Base-by-base conservation (phyloP, 305 asterid genomes). In the Fraxinus sp. region DNA sequence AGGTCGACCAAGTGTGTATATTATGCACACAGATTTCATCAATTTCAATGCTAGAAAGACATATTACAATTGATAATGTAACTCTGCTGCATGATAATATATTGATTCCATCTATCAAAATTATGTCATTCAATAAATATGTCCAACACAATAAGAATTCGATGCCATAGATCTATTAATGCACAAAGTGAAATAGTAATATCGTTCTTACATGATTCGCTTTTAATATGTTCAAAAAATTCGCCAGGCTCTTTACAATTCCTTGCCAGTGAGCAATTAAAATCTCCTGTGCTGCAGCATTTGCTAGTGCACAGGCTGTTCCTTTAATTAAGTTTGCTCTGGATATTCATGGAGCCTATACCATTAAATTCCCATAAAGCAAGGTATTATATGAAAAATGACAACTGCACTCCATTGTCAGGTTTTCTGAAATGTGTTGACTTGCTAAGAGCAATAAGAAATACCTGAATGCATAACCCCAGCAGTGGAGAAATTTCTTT, bases 261-360 rank as follows among this genome's bases (percentile, higher is more conserved):
- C 98, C 98, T 89, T 94, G 98, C 98, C 99, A 96, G 84, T 96
- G 98, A 68, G 97, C 94, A 84, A 92, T 90, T 87, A 96, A 88
- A 84, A 91, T 91, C 82, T 96, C 98, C 87, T 96, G 98, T 77
- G 97, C 97, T 78, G 97, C 94, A 64, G 98, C 92, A 89, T 90
- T 93, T 80, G 95, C 97, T 80, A 92, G 92, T 78, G 91, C 79
- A n/a, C 94, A 92, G 24, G 97, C 92, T 80, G 93, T 81, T 78
- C 97, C 98, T 90, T 96, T 91, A 57, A 89, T 84, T 83, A 96
- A 87, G 89, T 90, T 91, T 76, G 97, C 95, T 86, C 95, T 85
- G 76, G 99, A 96, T 89, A 93, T 90, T 90, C 99, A 88, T 78
- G 98, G 99, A 85, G 98, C 99, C 99, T 94, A 84, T 70, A 83